Evolutionary conservation across 129 eudicot species (phyloP).

Genomic region (Flaveria ramosissima): DNA sequence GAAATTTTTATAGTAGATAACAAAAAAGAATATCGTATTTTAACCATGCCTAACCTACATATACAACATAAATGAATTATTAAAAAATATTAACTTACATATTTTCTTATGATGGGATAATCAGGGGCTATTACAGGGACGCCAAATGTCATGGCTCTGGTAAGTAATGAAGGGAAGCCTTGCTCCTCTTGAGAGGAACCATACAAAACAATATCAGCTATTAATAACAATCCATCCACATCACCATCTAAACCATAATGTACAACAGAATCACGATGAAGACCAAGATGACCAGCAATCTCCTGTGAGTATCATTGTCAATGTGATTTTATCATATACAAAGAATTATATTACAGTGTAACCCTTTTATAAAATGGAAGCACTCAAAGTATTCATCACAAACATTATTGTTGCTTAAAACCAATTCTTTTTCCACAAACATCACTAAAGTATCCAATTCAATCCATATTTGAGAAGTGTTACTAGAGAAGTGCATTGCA

Average conservation of each 20-base stretch:
- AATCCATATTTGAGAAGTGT: not conserved
- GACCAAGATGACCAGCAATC: constrained; percentile 67
- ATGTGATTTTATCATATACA: not conserved
- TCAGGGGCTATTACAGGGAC: constrained; percentile 84
- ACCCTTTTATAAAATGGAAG: not conserved
- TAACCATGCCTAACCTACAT: constrained; percentile 18
- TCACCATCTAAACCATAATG: constrained; percentile 76
- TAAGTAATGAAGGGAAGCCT: constrained; percentile 82
- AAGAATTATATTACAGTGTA: not conserved
- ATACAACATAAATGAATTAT: constrained; percentile 17
- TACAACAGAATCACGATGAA: constrained; percentile 65
- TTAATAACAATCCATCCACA: constrained; percentile 65
- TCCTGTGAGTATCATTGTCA: constrained; percentile 44
- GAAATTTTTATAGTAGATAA: constrained; percentile 18
- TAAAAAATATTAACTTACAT: constrained; percentile 48
- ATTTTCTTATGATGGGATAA: constrained; percentile 63
- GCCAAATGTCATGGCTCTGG: constrained; percentile 88
- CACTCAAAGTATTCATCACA: not conserved
- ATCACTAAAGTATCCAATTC: not conserved
- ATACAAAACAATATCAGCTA: constrained; percentile 80
- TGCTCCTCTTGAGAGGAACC: constrained; percentile 91
- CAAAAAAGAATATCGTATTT: constrained; percentile 14
- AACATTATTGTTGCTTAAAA: not conserved
- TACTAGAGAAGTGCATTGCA: not conserved
- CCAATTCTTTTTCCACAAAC: not conserved